Evolutionary conservation across 192 early-diverging fungal species (phyloP), one percentile per base, ranked within the genome.

Genomic region (Dimargaris cristalligena): DNA sequence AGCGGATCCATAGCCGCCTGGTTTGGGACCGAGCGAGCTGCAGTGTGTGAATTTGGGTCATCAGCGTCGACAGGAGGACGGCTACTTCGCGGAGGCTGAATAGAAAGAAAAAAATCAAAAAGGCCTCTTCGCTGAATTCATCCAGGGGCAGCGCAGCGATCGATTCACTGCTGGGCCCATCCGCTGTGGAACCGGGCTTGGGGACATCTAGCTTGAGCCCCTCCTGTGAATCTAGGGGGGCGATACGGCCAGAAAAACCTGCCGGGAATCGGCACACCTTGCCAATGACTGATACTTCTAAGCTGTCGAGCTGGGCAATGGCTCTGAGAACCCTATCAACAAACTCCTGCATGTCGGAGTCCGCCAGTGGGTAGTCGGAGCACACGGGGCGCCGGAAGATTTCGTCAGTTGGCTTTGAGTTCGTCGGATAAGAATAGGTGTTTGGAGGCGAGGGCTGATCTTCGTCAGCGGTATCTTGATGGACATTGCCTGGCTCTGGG

Each of bases 11-110:
- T 16, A 41, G 38, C 16, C 16, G 38, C 16, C 16, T 6, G 38
- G 38, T 10, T 16, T 41, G 6, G 8, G 38, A 41, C 38, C 38
- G 38, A 41, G 38, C 6, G 6, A 41, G 6, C 49, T 50, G n/a
- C 2, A 50, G 11, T 2, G 23, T 11, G 3, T 26, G 49, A 11
- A 25, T 50, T 26, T 25, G 49, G 2, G 18, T 11, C 25, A 50
- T 11, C 22, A 50, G 13, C 11, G n/a, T 50, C 23, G 23, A 20
- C 22, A 50, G 49, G 2, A 50, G 23, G 11, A 50, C 23, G 23
- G 26, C 49, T 3, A 26, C 28, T 11, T 50, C 49, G 49, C 49
- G 49, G 25, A 50, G 49, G 11, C 49, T 50, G 26, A 50, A 50
- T 26, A 50, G 22, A 50, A 50, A 50, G 49, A 50, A 50, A 26